Base-by-base conservation (phyloP, 768 basidiomycete genomes). In the Artomyces pyxidatus region DNA sequence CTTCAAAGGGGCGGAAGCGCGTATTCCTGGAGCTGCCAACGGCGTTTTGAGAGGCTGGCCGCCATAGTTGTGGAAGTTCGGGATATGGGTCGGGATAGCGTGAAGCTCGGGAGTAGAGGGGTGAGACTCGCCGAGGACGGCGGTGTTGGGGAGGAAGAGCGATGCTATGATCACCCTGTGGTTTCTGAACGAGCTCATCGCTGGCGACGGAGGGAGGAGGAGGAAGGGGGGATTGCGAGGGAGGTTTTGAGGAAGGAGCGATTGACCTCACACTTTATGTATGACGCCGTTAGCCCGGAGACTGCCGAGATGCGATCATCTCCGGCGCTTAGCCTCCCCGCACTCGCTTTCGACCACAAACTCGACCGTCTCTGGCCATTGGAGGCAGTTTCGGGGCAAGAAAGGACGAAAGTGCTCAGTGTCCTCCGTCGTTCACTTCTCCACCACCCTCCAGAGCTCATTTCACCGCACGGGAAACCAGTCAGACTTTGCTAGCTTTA, bases 141-240 rank as follows among this genome's bases (percentile, higher is more conserved):
- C 78, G 30, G 87, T 85, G 51, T 77, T 78, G 30, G 88, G 88
- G 29, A 90, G 79, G 62, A 91, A 89, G 50, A 90, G 80, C n/a
- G 85, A 83, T 14, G 87, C 88, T 63, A 91, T 81, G 63, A 90
- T 71, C 47, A 85, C 74, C 27, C 88, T 72, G 63, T 86, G 83
- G 65, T 79, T 78, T 48, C 82, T 73, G 60, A 88, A 76, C 30
- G 85, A 81, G 61, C 74, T 74, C 86, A 88, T 88, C 51, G 65
- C 60, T 38, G 50, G 7, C 30, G 55, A 54, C 47, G 57, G n/a
- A n/a, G n/a, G n/a, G n/a, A 50, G 40, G 59, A 54, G 26, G 45
- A 48, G 14, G 32, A 35, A 12, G 32, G 25, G 37, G 26, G 22
- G 39, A 32, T 6, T 46, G 37, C 28, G 46, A 39, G 23, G 32